Evolutionary conservation across 257 asterid species (phyloP), one percentile per base, ranked within the genome.

Genomic region (Primulina eburnea): DNA sequence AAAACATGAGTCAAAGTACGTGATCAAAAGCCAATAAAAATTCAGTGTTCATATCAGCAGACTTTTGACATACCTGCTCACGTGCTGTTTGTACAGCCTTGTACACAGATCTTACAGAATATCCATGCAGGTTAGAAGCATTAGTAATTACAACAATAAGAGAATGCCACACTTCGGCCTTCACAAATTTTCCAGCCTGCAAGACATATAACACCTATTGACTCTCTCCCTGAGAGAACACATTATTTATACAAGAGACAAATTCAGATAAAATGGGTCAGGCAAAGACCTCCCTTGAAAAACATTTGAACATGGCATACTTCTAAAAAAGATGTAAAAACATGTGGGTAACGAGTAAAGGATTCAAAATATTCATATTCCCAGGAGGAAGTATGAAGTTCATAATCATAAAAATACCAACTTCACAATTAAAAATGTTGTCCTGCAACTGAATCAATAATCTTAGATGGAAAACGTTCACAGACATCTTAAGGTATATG

Each of bases 151-250:
- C 90, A 59, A 94, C 89, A 29, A 94, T 83, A 64, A 94, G 96
- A 29, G 92, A 93, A 80, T 94, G 96, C 97, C 98, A 94, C 33
- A 87, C 99, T 71, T 94, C 99, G 81, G 91, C 98, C 82, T 91
- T 91, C 53, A 94, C 97, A 83, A 79, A 71, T 73, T 80, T 91
- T 79, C 98, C 99, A 76, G 99, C 98, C 99, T 94, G 83, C 69
- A 73, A 72, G 61, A 53, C 52, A 29, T 40, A 75, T 75, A 77
- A 83, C 71, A 64, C 72, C 43, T 71, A 67, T 79, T 76, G 71
- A 53, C 62, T 73, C 63, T 62, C 65, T 8, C 59, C 4, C 67
- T 38, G 53, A 76, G 53, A 76, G 50, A 65, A 24, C 34, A 65
- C 69, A 38, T 37, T 7, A 18, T 0, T 35, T 40, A 55, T 32